Conservation (phyloP, 1,284 basidiomycete species). For the Cutaneotrichosporon dermatis region DNA sequence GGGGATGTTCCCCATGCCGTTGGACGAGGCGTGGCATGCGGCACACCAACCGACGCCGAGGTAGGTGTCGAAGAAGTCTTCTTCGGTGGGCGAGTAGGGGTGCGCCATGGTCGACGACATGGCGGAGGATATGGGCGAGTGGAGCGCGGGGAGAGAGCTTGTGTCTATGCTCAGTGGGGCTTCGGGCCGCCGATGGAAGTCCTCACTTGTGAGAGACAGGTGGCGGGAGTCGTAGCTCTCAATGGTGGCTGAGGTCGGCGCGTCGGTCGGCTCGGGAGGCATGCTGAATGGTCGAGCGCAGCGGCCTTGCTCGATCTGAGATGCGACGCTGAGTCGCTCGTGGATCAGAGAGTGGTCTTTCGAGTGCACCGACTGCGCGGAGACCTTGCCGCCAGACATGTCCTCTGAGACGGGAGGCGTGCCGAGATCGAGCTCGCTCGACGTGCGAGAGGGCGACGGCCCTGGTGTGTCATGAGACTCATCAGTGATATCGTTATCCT, state of each 20-base stretch:
- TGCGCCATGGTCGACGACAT: not conserved
- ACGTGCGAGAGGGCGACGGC: conserved; percentile 7
- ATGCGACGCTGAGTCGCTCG: not conserved
- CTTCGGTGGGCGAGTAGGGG: not conserved
- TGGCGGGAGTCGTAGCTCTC: not conserved
- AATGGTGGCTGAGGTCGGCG: not conserved
- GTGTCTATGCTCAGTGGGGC: too few species aligned
- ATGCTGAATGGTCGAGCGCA: not conserved
- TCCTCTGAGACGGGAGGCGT: conserved; percentile 6
- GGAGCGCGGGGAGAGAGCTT: too few species aligned
- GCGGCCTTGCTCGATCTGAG: not conserved
- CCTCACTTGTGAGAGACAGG: not conserved
- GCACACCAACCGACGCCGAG: not conserved
- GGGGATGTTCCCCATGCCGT: not conserved
- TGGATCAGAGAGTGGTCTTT: not conserved
- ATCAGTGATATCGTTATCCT: not conserved
- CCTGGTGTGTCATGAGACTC: not conserved
- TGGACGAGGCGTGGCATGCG: not conserved
- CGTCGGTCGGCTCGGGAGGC: not conserved
- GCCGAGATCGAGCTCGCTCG: conserved; percentile 14
- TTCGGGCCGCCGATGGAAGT: not conserved
- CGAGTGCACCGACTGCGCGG: not conserved
- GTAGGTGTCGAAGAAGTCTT: not conserved
- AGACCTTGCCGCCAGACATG: not conserved
- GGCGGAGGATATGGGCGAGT: too few species aligned